These are phyloP conservation scores for Talaromyces funiculosus DNA, from an alignment of 2,329 filamentous ascomycete species.

Conservation along the genomic window DNA sequence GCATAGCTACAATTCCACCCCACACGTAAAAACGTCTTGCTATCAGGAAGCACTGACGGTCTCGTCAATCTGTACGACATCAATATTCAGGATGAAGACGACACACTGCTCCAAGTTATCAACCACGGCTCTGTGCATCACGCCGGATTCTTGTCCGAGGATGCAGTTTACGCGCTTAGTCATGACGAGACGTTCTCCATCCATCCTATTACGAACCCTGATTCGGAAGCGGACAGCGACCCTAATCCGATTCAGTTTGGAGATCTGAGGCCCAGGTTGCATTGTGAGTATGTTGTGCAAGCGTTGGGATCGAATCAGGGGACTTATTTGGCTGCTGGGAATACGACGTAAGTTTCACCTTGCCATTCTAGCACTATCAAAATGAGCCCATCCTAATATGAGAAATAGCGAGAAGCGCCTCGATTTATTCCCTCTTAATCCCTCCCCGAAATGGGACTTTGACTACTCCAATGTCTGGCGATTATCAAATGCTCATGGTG, in stretches of 20 bases:
- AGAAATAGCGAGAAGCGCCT: conserved; percentile 33
- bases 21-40: conserved; percentile 46
- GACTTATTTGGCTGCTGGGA: conserved; percentile 44
- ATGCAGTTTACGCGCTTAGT: conserved; percentile 53
- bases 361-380: neutral
- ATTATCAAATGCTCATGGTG: conserved; percentile 44
- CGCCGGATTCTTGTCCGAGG: conserved; percentile 52
- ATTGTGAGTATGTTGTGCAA: conserved; percentile 57
- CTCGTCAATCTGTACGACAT: conserved; percentile 59
- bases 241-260: conserved; percentile 48
- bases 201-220: conserved; percentile 48
- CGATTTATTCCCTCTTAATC: conserved; percentile 38
- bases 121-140: conserved; percentile 60
- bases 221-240: conserved; percentile 37
- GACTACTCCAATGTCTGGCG: conserved; percentile 37
- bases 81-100: conserved; percentile 53
- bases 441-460: conserved; percentile 34
- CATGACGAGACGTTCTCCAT: conserved; percentile 59
- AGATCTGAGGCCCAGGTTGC: conserved; percentile 50
- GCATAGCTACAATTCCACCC: conserved; percentile 48
- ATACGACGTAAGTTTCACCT: conserved; percentile 40
- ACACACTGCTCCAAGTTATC: conserved; percentile 57
- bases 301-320: conserved; percentile 42
- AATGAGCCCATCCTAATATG: too few relatives aligned
- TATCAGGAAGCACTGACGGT: conserved; percentile 59